phyloP scores from a whole-genome alignment of 805 yeast genomes.

The Yarrowia porcina region DNA sequence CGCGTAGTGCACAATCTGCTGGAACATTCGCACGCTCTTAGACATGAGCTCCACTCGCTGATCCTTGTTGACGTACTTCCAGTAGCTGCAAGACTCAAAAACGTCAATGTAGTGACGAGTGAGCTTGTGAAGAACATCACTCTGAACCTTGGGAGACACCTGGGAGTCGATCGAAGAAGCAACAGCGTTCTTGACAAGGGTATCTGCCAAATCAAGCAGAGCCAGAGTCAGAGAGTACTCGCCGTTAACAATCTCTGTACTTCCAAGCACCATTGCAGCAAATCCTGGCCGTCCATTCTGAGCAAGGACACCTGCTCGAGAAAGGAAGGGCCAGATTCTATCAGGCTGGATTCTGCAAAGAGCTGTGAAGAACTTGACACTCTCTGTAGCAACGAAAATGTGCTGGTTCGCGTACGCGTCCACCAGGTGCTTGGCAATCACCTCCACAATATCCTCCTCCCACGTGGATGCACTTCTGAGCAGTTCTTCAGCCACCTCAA shows the following conservation, averaged over 20 bases:
- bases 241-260: slow-evolving; percentile 69
- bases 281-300: slow-evolving; percentile 63
- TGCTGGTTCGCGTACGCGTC: slow-evolving; percentile 59
- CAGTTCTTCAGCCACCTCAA: slow-evolving; percentile 44
- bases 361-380: slow-evolving; percentile 50
- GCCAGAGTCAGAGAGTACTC: slow-evolving; percentile 62
- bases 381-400: slow-evolving; percentile 44
- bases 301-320: slow-evolving; percentile 62
- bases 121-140: slow-evolving; percentile 54
- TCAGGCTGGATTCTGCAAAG: slow-evolving; percentile 52
- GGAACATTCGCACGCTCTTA: slow-evolving; percentile 52
- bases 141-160: slow-evolving; percentile 45
- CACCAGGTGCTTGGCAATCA: slow-evolving; percentile 64
- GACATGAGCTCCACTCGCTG: slow-evolving; percentile 64
- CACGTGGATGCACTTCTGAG: slow-evolving; percentile 42
- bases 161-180: slow-evolving; percentile 39
- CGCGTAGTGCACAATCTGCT: slow-evolving; percentile 50
- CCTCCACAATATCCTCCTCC: slow-evolving; percentile 54
- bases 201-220: slow-evolving; percentile 52
- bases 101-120: slow-evolving; percentile 58
- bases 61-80: slow-evolving; percentile 57
- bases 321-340: slow-evolving; percentile 76
- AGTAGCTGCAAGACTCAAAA: slow-evolving; percentile 68
- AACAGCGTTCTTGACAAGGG: slow-evolving; percentile 48
- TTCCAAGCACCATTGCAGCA: slow-evolving; percentile 58